These are phyloP conservation scores for Wolfiporia cocos DNA, from an alignment of 1,284 basidiomycete genomes.

Conservation along the genomic window DNA sequence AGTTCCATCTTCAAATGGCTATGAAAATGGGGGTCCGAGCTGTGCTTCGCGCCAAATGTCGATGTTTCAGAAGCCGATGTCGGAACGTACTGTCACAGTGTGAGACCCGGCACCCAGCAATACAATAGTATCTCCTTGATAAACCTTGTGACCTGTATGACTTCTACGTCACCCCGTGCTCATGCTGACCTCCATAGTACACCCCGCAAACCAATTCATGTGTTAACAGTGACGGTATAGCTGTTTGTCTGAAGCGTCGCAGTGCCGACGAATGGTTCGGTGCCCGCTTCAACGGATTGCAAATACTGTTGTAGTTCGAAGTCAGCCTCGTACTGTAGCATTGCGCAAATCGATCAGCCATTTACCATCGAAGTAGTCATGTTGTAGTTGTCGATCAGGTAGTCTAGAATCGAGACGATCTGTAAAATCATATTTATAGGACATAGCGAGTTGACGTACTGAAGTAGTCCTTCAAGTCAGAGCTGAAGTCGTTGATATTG, in stretches of 20 bases:
- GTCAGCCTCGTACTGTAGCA: not conserved
- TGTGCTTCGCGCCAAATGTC: too few relatives aligned
- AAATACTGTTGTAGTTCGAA: slow-evolving; percentile 39
- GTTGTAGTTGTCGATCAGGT: slow-evolving; percentile 19
- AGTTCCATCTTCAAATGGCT: too few relatives aligned
- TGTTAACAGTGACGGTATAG: slow-evolving; percentile 22
- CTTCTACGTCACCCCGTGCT: too few relatives aligned
- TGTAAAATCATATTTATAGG: not conserved
- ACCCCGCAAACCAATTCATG: too few relatives aligned
- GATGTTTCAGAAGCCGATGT: too few relatives aligned
- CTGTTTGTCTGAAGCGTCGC: slow-evolving; percentile 20
- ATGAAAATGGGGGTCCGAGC: too few relatives aligned
- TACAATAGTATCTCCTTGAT: too few relatives aligned
- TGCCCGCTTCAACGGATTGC: slow-evolving; percentile 58
- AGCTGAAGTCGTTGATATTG: slow-evolving; percentile 44
- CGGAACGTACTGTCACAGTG: too few relatives aligned
- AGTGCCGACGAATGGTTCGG: slow-evolving; percentile 65
- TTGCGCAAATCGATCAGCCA: not conserved
- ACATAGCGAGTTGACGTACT: slow-evolving; percentile 25
- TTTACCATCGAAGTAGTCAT: slow-evolving; percentile 20
- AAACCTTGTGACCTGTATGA: too few relatives aligned
- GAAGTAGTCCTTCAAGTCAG: slow-evolving; percentile 51
- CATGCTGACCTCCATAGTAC: too few relatives aligned
- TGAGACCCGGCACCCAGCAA: too few relatives aligned
- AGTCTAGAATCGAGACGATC: slow-evolving; percentile 13